A percentile compares a stretch with the other conserved stretches of the same genome.
Evolutionary conservation across 78 protist genomes (phyloP).

Genomic region (Thecamonas trahens): DNA sequence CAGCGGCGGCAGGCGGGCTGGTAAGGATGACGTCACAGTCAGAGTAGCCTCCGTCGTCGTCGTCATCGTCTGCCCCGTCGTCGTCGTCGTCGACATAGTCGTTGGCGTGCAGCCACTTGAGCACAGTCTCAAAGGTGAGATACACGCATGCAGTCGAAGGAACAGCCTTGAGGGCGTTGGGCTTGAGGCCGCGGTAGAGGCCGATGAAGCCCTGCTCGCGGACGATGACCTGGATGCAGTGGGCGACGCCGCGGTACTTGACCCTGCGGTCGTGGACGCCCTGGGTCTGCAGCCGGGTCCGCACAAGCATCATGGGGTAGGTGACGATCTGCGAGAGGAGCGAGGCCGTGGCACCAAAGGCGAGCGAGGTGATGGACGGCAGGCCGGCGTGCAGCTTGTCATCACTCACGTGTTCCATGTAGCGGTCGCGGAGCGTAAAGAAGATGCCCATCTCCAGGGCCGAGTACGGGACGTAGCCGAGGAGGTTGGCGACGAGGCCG

Average conservation of each 20-base stretch:
- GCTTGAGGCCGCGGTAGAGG: conserved; percentile 58
- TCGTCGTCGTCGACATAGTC: neutral
- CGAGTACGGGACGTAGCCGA: conserved; percentile 30
- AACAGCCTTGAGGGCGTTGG: conserved; percentile 68
- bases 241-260: conserved; percentile 14
- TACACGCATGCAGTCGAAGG: conserved; percentile 35
- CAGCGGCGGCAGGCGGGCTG: too few relatives aligned
- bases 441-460: conserved; percentile 26
- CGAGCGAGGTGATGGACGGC: neutral
- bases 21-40: too few relatives aligned
- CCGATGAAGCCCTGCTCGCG: conserved; percentile 38
- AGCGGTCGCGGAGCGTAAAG: neutral
- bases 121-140: neutral
- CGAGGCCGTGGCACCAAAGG: neutral
- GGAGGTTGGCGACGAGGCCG: too few relatives aligned
- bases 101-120: neutral
- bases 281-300: conserved; percentile 60
- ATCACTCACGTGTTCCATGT: neutral
- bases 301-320: conserved; percentile 62
- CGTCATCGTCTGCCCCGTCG: too few relatives aligned
- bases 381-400: conserved; percentile 1
- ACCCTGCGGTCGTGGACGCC: conserved; percentile 25
- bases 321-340: conserved; percentile 29
- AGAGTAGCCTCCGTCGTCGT: too few relatives aligned
- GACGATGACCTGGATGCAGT: conserved; percentile 12